Base-by-base conservation (phyloP, 2,329 filamentous ascomycete genomes). In the Drechslerella coelobrocha region DNA sequence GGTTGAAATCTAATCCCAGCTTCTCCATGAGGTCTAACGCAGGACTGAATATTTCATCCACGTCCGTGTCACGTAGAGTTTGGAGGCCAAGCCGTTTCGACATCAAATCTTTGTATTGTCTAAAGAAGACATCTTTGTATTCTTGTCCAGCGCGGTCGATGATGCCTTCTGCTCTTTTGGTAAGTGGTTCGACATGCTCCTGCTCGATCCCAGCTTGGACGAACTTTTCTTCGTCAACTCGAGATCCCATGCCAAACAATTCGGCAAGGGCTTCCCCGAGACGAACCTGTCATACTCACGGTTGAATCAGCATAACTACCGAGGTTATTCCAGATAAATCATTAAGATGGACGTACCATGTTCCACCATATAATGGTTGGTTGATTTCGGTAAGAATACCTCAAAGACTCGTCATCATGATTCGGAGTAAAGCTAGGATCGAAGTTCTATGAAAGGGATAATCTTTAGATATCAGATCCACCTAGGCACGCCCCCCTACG, bases 351-450 rank as follows among this genome's bases (percentile, higher is more conserved):
- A 10, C 29, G 2, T 50, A 65, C 68, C 61, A 68, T 61, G 24
- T 72, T 72, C 61, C 61, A 66, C 94, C 94, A 99, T 77, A 99
- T 94, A 63, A 99, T 90, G 45, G 88, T 92, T 0, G 94, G 92
- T 77, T 99, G 94, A 78, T 96, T 96, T 74, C 88, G 88, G 82
- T 97, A 99, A 74, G 87, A 88, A 78, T 99, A 99, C 50, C 94
- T 86, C 27, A 96, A 82, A 81, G 89, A 84, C 77, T 89, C 84
- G 77, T 99, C 94, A 78, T 99, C 94, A 78, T 99, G 94, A 77
- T 99, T 99, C 0, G 94, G 94, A 0, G 94, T 99, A 78, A 97
- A 99, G 14, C 84, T 82, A 0, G 93, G 93, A 76, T 99, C 93
- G 76, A 97, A 99, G 77, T 92, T 92, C 78, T 75, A 31, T 6